These are phyloP conservation scores for Mycena capillaripes DNA, from an alignment of 768 basidiomycete species.

Conservation along the genomic window DNA sequence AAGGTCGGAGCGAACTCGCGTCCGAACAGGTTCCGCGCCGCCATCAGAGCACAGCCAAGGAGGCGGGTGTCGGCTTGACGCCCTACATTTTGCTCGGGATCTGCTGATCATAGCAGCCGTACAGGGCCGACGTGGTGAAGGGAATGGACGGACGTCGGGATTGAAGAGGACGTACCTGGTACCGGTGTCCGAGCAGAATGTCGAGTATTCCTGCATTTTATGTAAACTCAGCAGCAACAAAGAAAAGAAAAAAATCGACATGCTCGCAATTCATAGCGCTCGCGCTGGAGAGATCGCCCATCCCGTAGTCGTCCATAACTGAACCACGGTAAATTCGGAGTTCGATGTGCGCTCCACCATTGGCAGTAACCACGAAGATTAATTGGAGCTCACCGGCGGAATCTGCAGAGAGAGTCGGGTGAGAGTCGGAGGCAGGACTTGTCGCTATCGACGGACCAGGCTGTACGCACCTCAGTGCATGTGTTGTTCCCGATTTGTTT, in stretches of 20 bases:
- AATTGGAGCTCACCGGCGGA: neutral
- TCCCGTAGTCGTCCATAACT: neutral
- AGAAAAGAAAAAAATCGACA: too few relatives aligned
- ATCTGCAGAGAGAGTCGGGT: neutral
- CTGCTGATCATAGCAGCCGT: neutral
- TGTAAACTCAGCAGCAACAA: too few relatives aligned
- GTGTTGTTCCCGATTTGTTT: too few relatives aligned
- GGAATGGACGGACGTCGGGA: neutral
- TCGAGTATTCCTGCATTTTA: too few relatives aligned
- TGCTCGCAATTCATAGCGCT: neutral
- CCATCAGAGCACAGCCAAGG: constrained; percentile 15
- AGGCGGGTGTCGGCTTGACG: neutral
- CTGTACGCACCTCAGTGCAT: constrained; percentile 2
- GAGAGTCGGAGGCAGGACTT: constrained; percentile 1
- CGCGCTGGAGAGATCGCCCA: neutral
- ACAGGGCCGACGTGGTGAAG: neutral
- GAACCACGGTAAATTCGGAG: neutral
- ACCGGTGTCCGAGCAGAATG: too few relatives aligned
- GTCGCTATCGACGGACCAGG: constrained; percentile 19
- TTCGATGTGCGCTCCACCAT: neutral
- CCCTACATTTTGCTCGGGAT: neutral
- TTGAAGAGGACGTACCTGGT: too few relatives aligned
- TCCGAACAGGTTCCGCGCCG: neutral
- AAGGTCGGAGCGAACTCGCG: neutral
- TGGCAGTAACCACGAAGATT: constrained; percentile 9